Evolutionary conservation across 371 early-diverging fungal species (phyloP).

Genomic region (Scutellospora calospora): DNA sequence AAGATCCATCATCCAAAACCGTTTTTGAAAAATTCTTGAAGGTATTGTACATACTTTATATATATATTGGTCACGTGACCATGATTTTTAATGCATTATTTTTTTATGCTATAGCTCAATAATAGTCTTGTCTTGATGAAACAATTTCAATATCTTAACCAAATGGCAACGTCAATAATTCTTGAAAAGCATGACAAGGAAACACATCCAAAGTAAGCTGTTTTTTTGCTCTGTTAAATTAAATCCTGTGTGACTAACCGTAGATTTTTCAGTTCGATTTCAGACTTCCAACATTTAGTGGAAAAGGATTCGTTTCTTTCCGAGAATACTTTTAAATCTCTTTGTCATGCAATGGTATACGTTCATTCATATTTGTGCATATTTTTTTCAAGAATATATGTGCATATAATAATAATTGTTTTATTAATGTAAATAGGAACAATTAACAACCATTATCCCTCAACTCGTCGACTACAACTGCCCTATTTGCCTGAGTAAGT

Average conservation of each 20-base stretch:
- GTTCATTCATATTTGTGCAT: no score
- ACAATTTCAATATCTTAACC: constrained; percentile 77
- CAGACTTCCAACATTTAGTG: constrained; percentile 58
- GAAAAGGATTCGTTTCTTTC: constrained; percentile 51
- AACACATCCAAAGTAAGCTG: constrained; percentile 68
- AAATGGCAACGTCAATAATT: constrained; percentile 82
- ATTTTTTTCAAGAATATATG: no score
- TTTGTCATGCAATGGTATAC: constrained; percentile 48
- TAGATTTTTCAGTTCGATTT: constrained; percentile 56
- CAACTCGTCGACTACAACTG: constrained; percentile 79
- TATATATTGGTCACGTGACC: neutral
- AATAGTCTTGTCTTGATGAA: constrained; percentile 72
- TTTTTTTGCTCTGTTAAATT: constrained; percentile 11
- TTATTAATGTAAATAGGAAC: constrained; percentile 42
- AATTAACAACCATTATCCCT: constrained; percentile 71
- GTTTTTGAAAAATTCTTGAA: constrained; percentile 33
- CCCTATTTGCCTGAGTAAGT: constrained; percentile 66
- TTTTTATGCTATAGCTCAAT: constrained; percentile 61
- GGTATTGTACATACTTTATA: neutral
- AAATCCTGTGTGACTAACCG: no score
- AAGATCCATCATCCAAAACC: neutral
- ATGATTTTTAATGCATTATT: neutral
- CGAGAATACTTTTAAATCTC: constrained; percentile 51
- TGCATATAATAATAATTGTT: no score
- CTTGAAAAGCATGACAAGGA: constrained; percentile 89